These are phyloP conservation scores for Daedaleopsis nitida DNA, from an alignment of 768 basidiomycete genomes.

Conservation along the genomic window DNA sequence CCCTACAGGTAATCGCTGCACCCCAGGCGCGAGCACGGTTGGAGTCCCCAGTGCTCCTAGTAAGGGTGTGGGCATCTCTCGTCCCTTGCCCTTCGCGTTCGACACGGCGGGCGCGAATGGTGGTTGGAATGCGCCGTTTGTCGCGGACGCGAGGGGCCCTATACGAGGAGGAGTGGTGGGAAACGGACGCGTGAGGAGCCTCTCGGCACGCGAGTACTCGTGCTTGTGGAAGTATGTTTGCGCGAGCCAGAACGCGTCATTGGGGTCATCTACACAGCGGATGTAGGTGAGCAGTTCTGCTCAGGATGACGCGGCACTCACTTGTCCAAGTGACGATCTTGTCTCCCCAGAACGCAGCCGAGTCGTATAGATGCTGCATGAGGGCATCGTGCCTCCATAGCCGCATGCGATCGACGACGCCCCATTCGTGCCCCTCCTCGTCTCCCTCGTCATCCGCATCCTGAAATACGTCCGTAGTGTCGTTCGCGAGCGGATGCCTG, in stretches of 20 bases:
- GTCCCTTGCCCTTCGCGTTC: conserved; percentile 61
- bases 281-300: neutral
- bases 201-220: conserved; percentile 93
- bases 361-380: conserved; percentile 97
- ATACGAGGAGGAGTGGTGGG: conserved; percentile 45
- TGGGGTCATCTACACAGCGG: conserved; percentile 72
- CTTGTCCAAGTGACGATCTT: conserved; percentile 96
- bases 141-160: conserved; percentile 31
- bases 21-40: conserved; percentile 24
- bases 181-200: conserved; percentile 87
- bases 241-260: conserved; percentile 99
- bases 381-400: conserved; percentile 97
- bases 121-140: conserved; percentile 44
- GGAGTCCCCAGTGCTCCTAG: conserved; percentile 1
- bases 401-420: conserved; percentile 92
- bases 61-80: conserved; percentile 38
- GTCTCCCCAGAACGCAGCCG: conserved; percentile 98
- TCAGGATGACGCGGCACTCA: conserved; percentile 38
- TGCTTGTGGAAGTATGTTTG: conserved; percentile 97
- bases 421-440: conserved; percentile 58
- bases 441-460: conserved; percentile 55
- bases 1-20: conserved; percentile 62
- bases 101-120: conserved; percentile 20
- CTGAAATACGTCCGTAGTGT: conserved; percentile 75
- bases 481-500: conserved; percentile 76